Evolutionary conservation across 164 flowering plant genomes (phyloP), one percentile per base, ranked within the genome.

Genomic region (Santalum album): DNA sequence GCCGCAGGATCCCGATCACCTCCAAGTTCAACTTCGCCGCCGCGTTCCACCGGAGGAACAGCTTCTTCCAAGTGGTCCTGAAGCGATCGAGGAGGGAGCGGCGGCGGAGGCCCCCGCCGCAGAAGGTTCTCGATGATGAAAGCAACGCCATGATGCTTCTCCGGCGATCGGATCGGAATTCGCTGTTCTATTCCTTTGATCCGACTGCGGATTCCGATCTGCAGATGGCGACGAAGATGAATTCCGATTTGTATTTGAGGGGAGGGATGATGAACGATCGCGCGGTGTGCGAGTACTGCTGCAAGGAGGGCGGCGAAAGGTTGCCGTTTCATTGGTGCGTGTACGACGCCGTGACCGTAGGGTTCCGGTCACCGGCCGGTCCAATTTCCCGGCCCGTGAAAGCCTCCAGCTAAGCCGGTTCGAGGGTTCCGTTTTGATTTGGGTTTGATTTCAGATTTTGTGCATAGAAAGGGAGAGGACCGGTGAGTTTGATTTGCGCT

Each of bases 361-460:
- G 65, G 34, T 72, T 72, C 62, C 53, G 75, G 11, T 58, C 81
- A 0, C 50, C 58, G 18, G 85, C 75, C n/a, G 85, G 85, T 25
- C 83, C 83, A 14, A 65, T 82, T 40, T 70, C 71, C 18, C 72
- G 80, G 53, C 85, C 88, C 16, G 52, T 43, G 4, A 72, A 72
- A 49, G 15, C 44, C 12, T 46, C 61, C 48, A 20, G 9, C 14
- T 65, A 34, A 2, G 1, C 42, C 42, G 42, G 42, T 36, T 15
- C 40, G 42, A n/a, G n/a, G n/a, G n/a, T n/a, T n/a, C n/a, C n/a
- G n/a, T n/a, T n/a, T n/a, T n/a, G n/a, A n/a, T n/a, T n/a, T n/a
- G n/a, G n/a, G n/a, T n/a, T n/a, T n/a, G n/a, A n/a, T n/a, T n/a
- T n/a, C n/a, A n/a, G n/a, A n/a, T n/a, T n/a, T n/a, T n/a, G n/a